phyloP scores from a whole-genome alignment of 495 filamentous ascomycete species.

The Podospora tetraspora region DNA sequence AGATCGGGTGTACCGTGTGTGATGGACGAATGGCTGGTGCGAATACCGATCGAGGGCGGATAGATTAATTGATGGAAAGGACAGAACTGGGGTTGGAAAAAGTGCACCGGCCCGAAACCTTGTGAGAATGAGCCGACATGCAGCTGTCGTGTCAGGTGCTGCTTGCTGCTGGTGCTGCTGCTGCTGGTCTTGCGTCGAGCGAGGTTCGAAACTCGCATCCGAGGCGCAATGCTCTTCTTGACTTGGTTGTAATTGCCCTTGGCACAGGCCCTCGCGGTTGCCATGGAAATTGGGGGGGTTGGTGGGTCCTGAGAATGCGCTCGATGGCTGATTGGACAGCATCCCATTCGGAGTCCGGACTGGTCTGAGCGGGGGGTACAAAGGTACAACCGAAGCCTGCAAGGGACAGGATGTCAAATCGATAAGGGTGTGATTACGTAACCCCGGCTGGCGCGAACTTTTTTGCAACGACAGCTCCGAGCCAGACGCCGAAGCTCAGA shows the following conservation, averaged over 20 bases:
- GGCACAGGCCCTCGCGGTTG: slow-evolving; percentile 11
- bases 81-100: neutral
- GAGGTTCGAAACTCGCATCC: neutral
- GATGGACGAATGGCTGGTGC: neutral
- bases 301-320: slow-evolving; percentile 12
- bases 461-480: slow-evolving; percentile 21
- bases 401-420: slow-evolving; percentile 3
- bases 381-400: slow-evolving; percentile 16
- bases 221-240: neutral
- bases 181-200: neutral
- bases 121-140: neutral
- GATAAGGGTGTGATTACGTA: slow-evolving; percentile 20
- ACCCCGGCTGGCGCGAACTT: slow-evolving; percentile 19
- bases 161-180: neutral
- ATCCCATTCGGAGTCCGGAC: neutral
- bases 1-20: neutral
- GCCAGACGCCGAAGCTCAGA: neutral
- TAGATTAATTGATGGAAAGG: neutral
- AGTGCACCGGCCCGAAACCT: neutral
- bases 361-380: slow-evolving; percentile 17
- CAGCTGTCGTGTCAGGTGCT: neutral
- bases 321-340: slow-evolving; percentile 9
- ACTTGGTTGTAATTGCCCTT: slow-evolving; percentile 3
- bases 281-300: slow-evolving; percentile 32
- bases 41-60: neutral